Conservation (phyloP, 2,329 filamentous ascomycete species). For the Amesomyces nigricolor region DNA sequence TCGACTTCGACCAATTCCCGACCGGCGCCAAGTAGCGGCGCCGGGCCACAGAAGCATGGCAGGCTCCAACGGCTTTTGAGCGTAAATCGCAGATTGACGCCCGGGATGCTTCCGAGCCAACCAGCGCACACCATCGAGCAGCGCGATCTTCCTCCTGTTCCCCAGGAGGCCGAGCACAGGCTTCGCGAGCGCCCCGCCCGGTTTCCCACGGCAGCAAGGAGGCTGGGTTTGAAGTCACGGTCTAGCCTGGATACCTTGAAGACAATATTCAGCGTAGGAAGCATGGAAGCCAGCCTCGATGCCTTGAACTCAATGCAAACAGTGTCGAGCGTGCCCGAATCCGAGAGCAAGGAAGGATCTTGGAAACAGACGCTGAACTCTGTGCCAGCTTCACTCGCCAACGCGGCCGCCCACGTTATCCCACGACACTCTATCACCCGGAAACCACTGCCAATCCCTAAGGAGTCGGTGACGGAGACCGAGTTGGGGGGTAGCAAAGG, state of each 20-base stretch:
- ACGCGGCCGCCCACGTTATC: conserved; percentile 29
- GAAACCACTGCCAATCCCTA: conserved; percentile 29
- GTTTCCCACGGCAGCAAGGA: conserved; percentile 35
- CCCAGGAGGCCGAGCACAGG: conserved; percentile 33
- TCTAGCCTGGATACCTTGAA: conserved; percentile 44
- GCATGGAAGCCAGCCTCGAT: conserved; percentile 34
- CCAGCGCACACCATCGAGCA: conserved; percentile 32
- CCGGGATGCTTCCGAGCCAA: conserved; percentile 31
- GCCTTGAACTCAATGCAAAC: conserved; percentile 15
- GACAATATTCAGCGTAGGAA: conserved; percentile 47
- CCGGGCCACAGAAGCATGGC: conserved; percentile 32
- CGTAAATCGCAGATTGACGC: conserved; percentile 26
- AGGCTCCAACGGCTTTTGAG: conserved; percentile 39
- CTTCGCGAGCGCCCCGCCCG: conserved; percentile 32
- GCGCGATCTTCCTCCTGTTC: conserved; percentile 32
- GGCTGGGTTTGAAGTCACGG: conserved; percentile 35
- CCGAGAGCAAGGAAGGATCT: conserved; percentile 16
- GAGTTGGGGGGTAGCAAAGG: neutral
- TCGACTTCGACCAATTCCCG: conserved; percentile 28
- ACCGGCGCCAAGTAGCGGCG: conserved; percentile 34
- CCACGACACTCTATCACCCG: conserved; percentile 30
- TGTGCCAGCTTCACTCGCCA: conserved; percentile 26
- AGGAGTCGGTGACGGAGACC: conserved; percentile 11
- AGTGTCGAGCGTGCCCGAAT: conserved; percentile 9
- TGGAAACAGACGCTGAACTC: conserved; percentile 27